phyloP scores from a whole-genome alignment of 768 basidiomycete genomes.

The Trametes punicea region DNA sequence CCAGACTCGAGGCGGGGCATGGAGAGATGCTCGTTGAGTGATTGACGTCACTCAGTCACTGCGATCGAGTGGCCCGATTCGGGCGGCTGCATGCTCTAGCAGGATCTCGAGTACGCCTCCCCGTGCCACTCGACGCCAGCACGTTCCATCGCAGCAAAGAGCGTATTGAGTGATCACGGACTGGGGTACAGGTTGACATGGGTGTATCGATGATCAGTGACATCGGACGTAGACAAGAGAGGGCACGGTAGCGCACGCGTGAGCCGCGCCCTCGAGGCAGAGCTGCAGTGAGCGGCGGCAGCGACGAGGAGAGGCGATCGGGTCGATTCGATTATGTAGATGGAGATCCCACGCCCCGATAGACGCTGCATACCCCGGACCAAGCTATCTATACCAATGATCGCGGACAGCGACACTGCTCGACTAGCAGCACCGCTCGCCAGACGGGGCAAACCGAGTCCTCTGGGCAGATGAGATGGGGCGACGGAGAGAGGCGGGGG shows the following conservation, averaged over 20 bases:
- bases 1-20: not conserved
- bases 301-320: conserved; percentile 10
- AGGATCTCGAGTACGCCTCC: not conserved
- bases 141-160: not conserved
- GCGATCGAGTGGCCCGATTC: conserved; percentile 1
- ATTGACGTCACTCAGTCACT: conserved; percentile 5
- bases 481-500: not conserved
- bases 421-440: not conserved
- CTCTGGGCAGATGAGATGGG: not conserved
- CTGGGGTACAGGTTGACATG: not conserved
- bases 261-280: conserved; percentile 9
- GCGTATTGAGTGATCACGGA: not conserved
- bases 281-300: not conserved
- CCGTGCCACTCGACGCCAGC: not conserved
- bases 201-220: conserved; percentile 5
- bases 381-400: not conserved
- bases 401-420: not conserved
- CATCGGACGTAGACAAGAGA: not conserved
- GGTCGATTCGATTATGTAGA: conserved; percentile 13
- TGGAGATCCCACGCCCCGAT: conserved; percentile 3
- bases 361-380: conserved; percentile 6
- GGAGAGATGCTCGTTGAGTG: not conserved
- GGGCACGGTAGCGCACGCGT: conserved; percentile 5
- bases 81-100: not conserved
- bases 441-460: not conserved